Conservation (phyloP, 176 grass and related monocot species). For the Raddia distichophylla region DNA sequence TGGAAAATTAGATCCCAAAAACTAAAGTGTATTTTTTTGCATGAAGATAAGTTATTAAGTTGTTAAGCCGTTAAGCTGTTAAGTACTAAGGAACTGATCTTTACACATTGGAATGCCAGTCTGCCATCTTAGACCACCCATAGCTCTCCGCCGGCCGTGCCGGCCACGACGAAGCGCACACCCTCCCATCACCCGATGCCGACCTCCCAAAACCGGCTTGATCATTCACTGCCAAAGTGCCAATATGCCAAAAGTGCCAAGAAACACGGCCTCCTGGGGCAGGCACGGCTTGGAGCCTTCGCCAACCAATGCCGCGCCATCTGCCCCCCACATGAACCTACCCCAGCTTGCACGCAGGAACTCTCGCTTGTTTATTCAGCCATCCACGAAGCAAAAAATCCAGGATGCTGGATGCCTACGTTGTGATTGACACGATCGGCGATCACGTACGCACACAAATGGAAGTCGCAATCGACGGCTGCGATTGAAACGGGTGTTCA, state of each 20-base stretch:
- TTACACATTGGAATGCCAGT: background rate
- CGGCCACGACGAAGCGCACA: constrained; percentile 1
- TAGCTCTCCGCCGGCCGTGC: constrained; percentile 39
- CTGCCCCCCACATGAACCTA: constrained; percentile 39
- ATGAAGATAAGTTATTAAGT: too few relatives aligned
- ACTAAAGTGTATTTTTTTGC: too few relatives aligned
- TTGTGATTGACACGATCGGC: background rate
- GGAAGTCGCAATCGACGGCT: background rate
- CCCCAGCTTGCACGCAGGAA: constrained; percentile 29
- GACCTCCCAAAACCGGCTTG: constrained; percentile 33
- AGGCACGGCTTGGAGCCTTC: constrained; percentile 46
- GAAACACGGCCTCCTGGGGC: constrained; percentile 38
- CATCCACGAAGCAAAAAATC: too few relatives aligned
- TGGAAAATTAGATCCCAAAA: too few relatives aligned
- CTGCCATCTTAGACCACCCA: constrained; percentile 24
- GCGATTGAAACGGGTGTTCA: background rate
- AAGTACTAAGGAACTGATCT: too few relatives aligned
- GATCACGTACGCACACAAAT: background rate
- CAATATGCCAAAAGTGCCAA: background rate
- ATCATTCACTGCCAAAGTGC: background rate
- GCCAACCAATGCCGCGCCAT: background rate
- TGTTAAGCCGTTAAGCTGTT: too few relatives aligned
- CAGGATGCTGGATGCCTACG: too few relatives aligned
- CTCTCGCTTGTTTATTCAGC: background rate
- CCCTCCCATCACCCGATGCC: background rate